A percentile compares a stretch with the other conserved stretches of the same genome.
phyloP scores from a whole-genome alignment of 805 yeast genomes.

The Sungouiella blattae region DNA sequence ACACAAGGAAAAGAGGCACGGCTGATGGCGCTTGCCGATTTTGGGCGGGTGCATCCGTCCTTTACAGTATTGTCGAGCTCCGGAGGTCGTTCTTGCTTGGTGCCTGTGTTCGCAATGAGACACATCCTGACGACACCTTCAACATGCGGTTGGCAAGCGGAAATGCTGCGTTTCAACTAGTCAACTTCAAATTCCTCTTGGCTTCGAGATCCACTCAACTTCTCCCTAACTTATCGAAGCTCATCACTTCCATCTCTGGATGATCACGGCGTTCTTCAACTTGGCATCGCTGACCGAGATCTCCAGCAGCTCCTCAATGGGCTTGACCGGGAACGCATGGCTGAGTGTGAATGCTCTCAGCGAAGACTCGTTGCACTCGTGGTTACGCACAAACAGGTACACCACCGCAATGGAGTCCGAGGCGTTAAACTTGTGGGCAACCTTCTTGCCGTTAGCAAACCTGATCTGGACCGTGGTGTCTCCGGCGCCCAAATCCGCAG shows the following conservation, averaged over 20 bases:
- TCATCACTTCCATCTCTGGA: slow-evolving; percentile 72
- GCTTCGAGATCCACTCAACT: no score
- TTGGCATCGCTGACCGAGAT: slow-evolving; percentile 70
- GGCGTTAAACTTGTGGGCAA: slow-evolving; percentile 60
- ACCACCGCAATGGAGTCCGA: slow-evolving; percentile 61
- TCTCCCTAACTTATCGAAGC: no score
- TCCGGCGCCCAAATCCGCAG: slow-evolving; percentile 38
- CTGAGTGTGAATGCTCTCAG: slow-evolving; percentile 61
- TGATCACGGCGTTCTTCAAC: slow-evolving; percentile 77
- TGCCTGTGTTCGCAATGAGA: no score
- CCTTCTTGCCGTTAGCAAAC: slow-evolving; percentile 75
- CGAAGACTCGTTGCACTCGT: slow-evolving; percentile 41
- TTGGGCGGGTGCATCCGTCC: no score
- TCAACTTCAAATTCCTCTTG: no score
- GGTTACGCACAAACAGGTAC: slow-evolving; percentile 60
- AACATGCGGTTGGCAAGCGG: no score
- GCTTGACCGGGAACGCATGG: slow-evolving; percentile 78
- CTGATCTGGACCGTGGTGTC: slow-evolving; percentile 79
- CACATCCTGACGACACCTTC: no score
- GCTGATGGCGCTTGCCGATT: no score
- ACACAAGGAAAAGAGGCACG: no score
- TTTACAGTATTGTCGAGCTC: no score
- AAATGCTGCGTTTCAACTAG: no score
- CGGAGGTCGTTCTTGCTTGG: no score
- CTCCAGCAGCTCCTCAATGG: slow-evolving; percentile 51